Conservation (phyloP, 768 basidiomycete species). For the Termitomyces sp. region DNA sequence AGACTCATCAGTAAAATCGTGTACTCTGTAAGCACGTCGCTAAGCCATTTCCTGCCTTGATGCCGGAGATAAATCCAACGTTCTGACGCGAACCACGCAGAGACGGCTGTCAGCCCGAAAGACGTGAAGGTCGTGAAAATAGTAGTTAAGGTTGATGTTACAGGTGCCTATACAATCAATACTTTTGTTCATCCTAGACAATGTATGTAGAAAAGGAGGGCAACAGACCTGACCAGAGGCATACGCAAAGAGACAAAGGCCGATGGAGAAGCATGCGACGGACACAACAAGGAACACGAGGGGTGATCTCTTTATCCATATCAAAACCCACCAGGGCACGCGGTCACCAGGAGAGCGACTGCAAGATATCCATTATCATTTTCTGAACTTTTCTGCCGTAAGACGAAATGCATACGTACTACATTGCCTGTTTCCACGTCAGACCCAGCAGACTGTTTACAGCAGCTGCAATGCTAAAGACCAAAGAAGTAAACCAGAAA, state of each 20-base stretch:
- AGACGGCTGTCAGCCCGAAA: slow-evolving; percentile 66
- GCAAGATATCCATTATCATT: slow-evolving; percentile 5
- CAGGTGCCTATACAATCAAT: slow-evolving; percentile 33
- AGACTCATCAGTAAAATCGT: slow-evolving; percentile 29
- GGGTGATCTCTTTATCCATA: slow-evolving; percentile 84
- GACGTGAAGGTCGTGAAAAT: slow-evolving; percentile 72
- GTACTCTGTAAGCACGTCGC: slow-evolving; percentile 49
- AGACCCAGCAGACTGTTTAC: slow-evolving; percentile 74
- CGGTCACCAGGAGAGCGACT: slow-evolving; percentile 73
- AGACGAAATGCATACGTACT: slow-evolving; percentile 40
- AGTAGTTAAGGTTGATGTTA: slow-evolving; percentile 69
- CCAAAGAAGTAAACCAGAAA: slow-evolving; percentile 72
- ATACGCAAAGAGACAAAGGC: slow-evolving; percentile 73
- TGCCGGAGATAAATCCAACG: slow-evolving; percentile 59
- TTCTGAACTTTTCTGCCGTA: background rate
- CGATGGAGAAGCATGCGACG: slow-evolving; percentile 77
- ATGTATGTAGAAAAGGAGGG: background rate
- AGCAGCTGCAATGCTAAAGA: slow-evolving; percentile 73
- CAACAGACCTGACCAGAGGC: slow-evolving; percentile 58
- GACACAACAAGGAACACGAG: slow-evolving; percentile 81
- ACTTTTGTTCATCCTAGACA: background rate
- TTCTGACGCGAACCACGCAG: slow-evolving; percentile 70
- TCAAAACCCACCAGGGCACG: slow-evolving; percentile 79
- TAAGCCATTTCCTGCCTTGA: slow-evolving; percentile 65
- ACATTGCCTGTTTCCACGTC: slow-evolving; percentile 81